Evolutionary conservation across 1,284 basidiomycete species (phyloP).

Genomic region (Cutaneotrichosporon daszewskae): DNA sequence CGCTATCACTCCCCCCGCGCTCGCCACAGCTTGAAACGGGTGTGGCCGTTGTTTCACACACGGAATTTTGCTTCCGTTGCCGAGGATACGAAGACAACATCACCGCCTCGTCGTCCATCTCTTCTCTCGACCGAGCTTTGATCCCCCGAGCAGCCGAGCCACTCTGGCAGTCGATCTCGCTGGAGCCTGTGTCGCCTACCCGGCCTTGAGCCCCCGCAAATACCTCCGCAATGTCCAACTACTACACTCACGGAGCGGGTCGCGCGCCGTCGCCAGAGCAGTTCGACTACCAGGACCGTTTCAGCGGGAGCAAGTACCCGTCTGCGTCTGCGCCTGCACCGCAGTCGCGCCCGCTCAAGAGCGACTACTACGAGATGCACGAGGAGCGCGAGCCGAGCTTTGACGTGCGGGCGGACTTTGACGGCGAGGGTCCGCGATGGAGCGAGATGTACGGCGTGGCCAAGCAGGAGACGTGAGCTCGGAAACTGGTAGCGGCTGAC

Average conservation of each 20-base stretch:
- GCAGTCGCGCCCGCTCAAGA: slow-evolving; percentile 1
- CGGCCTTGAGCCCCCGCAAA: too few relatives aligned
- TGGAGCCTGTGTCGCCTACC: too few relatives aligned
- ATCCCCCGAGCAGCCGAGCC: too few relatives aligned
- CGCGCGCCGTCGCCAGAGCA: slow-evolving; percentile 6
- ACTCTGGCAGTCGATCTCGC: too few relatives aligned
- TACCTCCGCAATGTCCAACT: slow-evolving; percentile 15
- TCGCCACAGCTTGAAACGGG: too few relatives aligned
- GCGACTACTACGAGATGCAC: slow-evolving; percentile 23
- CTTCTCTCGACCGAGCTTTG: too few relatives aligned
- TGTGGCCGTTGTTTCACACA: too few relatives aligned
- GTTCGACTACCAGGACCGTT: slow-evolving; percentile 6
- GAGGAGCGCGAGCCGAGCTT: slow-evolving; percentile 56
- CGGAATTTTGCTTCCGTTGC: too few relatives aligned
- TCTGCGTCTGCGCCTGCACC: background rate
- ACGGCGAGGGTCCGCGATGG: slow-evolving; percentile 76
- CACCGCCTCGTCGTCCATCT: too few relatives aligned
- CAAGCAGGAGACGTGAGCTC: slow-evolving; percentile 44
- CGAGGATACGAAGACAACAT: too few relatives aligned
- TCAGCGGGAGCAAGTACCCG: background rate
- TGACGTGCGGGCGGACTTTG: slow-evolving; percentile 86
- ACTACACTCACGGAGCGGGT: slow-evolving; percentile 14
- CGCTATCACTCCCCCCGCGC: too few relatives aligned
- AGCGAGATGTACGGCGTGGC: slow-evolving; percentile 52
- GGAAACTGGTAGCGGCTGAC: too few relatives aligned